Percentiles rank a stretch among this genome's conserved stretches.
phyloP scores from a whole-genome alignment of 23 red algal genomes.

The Pyropia yezoensis region DNA sequence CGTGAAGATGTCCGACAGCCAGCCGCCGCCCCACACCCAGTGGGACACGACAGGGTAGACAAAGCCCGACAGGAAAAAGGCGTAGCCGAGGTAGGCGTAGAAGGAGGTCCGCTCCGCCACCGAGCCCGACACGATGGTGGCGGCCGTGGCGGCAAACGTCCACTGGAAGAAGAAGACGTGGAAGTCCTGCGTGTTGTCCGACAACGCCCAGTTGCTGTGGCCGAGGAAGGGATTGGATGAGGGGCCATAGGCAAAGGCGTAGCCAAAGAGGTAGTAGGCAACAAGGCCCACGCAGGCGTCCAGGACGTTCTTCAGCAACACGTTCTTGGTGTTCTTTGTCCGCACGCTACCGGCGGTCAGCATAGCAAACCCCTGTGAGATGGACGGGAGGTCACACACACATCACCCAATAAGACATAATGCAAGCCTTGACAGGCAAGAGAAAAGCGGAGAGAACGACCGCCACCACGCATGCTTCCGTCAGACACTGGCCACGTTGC shows the following conservation, averaged over 20 bases:
- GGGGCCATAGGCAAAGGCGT: conserved; percentile 30
- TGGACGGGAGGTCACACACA: too few relatives aligned
- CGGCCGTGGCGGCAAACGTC: conserved; percentile 53
- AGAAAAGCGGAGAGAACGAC: too few relatives aligned
- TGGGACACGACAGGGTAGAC: conserved; percentile 60
- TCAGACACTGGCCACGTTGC: too few relatives aligned
- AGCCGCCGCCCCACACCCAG: conserved; percentile 45
- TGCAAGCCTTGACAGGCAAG: too few relatives aligned
- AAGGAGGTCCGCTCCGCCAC: conserved; percentile 36
- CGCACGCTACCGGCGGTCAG: conserved; percentile 29
- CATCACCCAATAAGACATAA: too few relatives aligned
- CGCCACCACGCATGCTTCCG: too few relatives aligned
- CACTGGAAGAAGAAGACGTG: conserved; percentile 39
- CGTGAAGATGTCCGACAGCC: conserved; percentile 12
- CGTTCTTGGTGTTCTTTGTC: conserved; percentile 47
- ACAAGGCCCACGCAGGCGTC: conserved; percentile 42
- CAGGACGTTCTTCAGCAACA: conserved; percentile 19
- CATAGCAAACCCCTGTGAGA: conserved; percentile 29
- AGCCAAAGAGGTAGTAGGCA: conserved; percentile 62
- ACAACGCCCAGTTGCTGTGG: conserved; percentile 31
- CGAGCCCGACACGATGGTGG: conserved; percentile 48
- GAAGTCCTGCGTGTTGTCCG: conserved; percentile 5
- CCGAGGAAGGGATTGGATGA: conserved; percentile 30
- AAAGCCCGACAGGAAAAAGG: conserved; percentile 39
- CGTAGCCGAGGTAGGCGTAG: conserved; percentile 38